Evolutionary conservation across 768 basidiomycete species (phyloP), one percentile per base, ranked within the genome.

Genomic region (Naematelia encephala): DNA sequence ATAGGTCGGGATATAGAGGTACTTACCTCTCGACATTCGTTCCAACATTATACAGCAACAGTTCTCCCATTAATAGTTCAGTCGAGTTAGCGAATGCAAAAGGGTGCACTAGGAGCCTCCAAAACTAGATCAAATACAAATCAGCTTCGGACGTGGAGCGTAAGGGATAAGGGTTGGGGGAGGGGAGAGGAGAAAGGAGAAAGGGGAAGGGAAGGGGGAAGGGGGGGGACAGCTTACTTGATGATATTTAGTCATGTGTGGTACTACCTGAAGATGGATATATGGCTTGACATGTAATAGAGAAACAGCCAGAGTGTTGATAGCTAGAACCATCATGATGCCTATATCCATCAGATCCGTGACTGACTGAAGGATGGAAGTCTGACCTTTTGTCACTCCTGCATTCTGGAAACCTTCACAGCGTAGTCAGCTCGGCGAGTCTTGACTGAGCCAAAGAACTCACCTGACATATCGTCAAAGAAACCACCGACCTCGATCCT

Each of bases 261-360:
- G 92, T 19, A 89, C 83, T 42, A 93, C 83, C 86, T 91, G 91
- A 1, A 96, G 80, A 74, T 92, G 89, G 59, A 91, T 82, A 74
- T 91, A 89, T 69, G 91, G 87, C 74, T 93, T 94, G 65, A 90
- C 79, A 68, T 92, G 91, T 70, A 92, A 87, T 28, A 94, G 73
- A 0, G 89, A 87, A 46, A 82, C 85, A 4, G 84, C 71, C 55
- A 92, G 80, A n/a, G 92, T 89, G 2, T 84, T 82, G 46, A 89
- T 59, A 27, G 85, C 90, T 46, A 84, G 80, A 51, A 81, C 80
- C 57, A 90, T 78, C 85, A 94, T 91, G 59, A 91, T 79, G 27
- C 87, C 91, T 93, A 39, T 39, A 16, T 30, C 11, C 5, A 51
- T 54, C 51, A 58, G 44, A 48, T 52, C 5, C 42, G 26, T 55